A percentile compares a stretch with the other conserved stretches of the same genome.
Evolutionary conservation across 306 rosid genomes (phyloP).

Genomic region (Citrullus mucosospermus): DNA sequence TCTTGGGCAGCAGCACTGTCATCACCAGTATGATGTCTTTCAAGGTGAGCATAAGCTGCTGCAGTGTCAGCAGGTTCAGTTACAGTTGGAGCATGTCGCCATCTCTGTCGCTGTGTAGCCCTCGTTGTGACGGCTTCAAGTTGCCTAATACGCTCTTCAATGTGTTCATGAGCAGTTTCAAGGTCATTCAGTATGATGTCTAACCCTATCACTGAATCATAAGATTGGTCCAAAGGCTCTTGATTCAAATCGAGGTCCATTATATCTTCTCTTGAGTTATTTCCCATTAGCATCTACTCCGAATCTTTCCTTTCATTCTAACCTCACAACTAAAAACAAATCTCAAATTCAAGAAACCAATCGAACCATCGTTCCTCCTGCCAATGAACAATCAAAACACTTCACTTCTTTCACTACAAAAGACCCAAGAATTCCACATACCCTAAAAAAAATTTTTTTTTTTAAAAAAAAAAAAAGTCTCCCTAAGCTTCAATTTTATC

Average conservation of each 20-base stretch:
- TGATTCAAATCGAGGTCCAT: conserved; percentile 49
- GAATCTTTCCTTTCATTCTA: background rate
- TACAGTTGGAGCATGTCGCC: conserved; percentile 15
- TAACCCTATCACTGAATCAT: conserved; percentile 23
- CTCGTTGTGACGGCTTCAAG: conserved; percentile 42
- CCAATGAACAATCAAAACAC: background rate
- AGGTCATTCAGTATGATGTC: conserved; percentile 42
- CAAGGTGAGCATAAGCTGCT: conserved; percentile 10
- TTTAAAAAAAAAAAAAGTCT: background rate
- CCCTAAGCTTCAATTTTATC: background rate
- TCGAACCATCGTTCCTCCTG: background rate
- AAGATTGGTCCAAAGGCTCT: conserved; percentile 27
- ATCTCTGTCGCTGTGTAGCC: conserved; percentile 35
- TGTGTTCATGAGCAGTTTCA: conserved; percentile 39
- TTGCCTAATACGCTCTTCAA: conserved; percentile 45
- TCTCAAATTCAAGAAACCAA: background rate
- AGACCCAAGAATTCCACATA: background rate
- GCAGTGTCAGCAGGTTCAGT: conserved; percentile 13
- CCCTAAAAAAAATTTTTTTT: background rate
- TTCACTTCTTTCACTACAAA: background rate
- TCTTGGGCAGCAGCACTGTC: conserved; percentile 11
- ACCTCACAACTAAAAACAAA: background rate
- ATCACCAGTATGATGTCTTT: conserved; percentile 1
- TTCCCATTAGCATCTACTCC: conserved; percentile 16
- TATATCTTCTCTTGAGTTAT: conserved; percentile 17